Evolutionary conservation across 164 flowering plant genomes (phyloP).

Genomic region (Kingdonia uniflora): DNA sequence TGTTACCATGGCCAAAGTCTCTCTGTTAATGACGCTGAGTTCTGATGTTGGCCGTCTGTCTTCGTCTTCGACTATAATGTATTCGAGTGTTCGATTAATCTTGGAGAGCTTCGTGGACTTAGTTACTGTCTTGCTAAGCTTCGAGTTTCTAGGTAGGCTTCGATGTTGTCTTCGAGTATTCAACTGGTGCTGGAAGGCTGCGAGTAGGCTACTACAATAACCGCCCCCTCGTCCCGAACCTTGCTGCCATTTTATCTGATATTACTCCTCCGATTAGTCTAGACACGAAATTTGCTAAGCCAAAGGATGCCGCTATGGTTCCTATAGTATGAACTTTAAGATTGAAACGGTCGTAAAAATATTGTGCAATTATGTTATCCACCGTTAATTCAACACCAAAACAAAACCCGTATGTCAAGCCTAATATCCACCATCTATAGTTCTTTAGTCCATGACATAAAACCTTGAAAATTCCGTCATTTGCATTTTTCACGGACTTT

Average conservation of each 20-base stretch:
- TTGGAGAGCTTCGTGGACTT: no score
- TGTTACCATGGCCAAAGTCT: no score
- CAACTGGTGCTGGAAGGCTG: no score
- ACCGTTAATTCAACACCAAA: slow-evolving; percentile 53
- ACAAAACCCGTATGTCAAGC: slow-evolving; percentile 31
- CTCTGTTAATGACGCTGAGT: no score
- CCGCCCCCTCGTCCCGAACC: slow-evolving; percentile 56
- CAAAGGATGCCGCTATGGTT: slow-evolving; percentile 46
- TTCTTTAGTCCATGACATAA: slow-evolving; percentile 34
- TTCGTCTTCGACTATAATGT: no score
- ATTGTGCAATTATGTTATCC: slow-evolving; percentile 47
- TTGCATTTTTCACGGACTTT: not conserved
- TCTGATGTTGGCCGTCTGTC: no score
- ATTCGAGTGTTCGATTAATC: no score
- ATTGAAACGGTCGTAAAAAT: slow-evolving; percentile 46
- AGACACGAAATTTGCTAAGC: slow-evolving; percentile 38
- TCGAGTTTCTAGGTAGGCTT: no score
- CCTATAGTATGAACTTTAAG: slow-evolving; percentile 37
- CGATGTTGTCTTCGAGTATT: no score
- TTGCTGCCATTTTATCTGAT: slow-evolving; percentile 39
- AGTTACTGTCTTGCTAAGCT: no score
- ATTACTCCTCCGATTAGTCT: slow-evolving; percentile 48
- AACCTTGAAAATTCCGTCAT: slow-evolving; percentile 18
- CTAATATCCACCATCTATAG: slow-evolving; percentile 59
- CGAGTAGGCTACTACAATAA: no score